Percentiles rank a stretch among this genome's conserved stretches.
Evolutionary conservation across 2,329 filamentous ascomycete species (phyloP).

Genomic region (Aureobasidium lini): DNA sequence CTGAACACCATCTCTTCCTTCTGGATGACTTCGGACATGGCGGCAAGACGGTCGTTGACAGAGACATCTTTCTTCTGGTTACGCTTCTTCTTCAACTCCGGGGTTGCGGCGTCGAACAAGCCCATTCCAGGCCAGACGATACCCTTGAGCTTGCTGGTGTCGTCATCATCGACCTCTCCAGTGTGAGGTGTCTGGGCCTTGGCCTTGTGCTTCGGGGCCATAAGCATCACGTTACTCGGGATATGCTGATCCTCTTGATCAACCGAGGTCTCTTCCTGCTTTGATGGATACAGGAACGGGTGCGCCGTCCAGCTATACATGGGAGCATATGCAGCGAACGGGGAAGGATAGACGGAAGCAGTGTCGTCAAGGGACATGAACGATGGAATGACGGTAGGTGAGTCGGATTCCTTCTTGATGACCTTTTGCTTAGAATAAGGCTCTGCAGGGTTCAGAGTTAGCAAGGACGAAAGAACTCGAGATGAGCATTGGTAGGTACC

Average conservation of each 20-base stretch:
- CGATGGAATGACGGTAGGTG: constrained; percentile 18
- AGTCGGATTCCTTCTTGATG: constrained; percentile 5
- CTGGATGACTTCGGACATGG: constrained; percentile 56
- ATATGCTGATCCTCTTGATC: constrained; percentile 23
- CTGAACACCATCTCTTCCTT: constrained; percentile 59
- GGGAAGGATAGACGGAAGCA: neutral
- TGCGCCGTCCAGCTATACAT: constrained; percentile 1
- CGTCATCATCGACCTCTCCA: constrained; percentile 22
- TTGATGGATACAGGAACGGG: neutral
- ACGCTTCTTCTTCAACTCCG: constrained; percentile 63
- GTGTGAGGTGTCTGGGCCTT: neutral
- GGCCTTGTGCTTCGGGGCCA: neutral
- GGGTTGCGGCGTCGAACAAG: constrained; percentile 71
- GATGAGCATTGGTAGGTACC: neutral
- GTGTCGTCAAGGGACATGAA: constrained; percentile 18
- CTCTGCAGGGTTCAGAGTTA: neutral
- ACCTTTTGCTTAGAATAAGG: neutral
- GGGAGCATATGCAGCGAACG: neutral
- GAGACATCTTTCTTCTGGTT: constrained; percentile 73
- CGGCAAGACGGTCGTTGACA: constrained; percentile 59
- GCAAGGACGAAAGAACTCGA: neutral
- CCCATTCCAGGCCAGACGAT: constrained; percentile 71
- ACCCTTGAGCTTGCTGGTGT: constrained; percentile 56
- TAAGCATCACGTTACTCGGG: neutral
- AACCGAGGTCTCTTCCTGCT: neutral